A percentile compares a stretch with the other conserved stretches of the same genome.
These are phyloP conservation scores for Boletus pseudopeckii DNA, from an alignment of 768 basidiomycete species.

Conservation along the genomic window DNA sequence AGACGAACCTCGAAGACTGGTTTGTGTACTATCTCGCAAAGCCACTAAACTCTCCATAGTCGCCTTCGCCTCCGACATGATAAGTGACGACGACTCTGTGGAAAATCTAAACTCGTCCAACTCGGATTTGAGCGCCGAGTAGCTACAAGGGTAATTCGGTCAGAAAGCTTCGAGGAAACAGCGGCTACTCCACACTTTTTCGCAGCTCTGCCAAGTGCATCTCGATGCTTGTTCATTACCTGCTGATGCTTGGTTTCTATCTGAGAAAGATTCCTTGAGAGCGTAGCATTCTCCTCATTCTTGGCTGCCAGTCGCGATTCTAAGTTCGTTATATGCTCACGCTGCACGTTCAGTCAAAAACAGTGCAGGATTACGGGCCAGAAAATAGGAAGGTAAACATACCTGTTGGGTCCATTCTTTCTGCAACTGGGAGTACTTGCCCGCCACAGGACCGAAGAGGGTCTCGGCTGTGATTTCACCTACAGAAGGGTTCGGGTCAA, in stretches of 20 bases:
- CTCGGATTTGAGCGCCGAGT: constrained; percentile 27
- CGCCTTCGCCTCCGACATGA: constrained; percentile 24
- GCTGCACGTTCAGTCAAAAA: constrained; percentile 11
- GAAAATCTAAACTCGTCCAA: constrained; percentile 28
- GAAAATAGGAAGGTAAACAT: background rate
- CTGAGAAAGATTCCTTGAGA: constrained; percentile 15
- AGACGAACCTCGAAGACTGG: constrained; percentile 28
- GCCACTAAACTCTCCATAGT: constrained; percentile 25
- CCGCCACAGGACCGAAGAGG: constrained; percentile 4
- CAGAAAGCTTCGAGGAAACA: background rate
- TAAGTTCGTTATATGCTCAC: constrained; percentile 14
- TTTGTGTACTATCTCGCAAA: constrained; percentile 20
- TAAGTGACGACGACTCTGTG: constrained; percentile 19
- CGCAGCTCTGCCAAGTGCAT: constrained; percentile 13
- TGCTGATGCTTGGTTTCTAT: constrained; percentile 15
- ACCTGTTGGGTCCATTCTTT: constrained; percentile 16
- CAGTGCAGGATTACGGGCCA: background rate
- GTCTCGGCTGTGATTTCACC: background rate
- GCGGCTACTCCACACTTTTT: constrained; percentile 16
- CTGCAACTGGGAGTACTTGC: constrained; percentile 1
- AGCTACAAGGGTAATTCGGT: constrained; percentile 18
- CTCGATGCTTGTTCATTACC: constrained; percentile 12
- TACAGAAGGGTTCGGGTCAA: background rate
- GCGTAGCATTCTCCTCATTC: constrained; percentile 8
- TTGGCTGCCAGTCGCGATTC: constrained; percentile 19